Evolutionary conservation across 345 rosid species (phyloP).

Genomic region (Leavenworthia alabamica): DNA sequence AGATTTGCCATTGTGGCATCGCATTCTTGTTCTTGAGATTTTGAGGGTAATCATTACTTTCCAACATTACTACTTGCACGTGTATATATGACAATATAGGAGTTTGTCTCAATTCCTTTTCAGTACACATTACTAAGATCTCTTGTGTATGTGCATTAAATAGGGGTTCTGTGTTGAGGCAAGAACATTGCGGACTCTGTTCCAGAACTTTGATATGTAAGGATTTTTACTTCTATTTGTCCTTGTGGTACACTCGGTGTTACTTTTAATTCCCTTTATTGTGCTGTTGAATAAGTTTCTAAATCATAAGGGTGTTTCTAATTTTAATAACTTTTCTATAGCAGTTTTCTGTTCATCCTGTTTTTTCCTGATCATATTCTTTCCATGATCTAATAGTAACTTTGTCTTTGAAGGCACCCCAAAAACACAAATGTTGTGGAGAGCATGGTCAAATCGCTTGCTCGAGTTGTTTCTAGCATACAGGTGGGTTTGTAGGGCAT

Average conservation of each 20-base stretch:
- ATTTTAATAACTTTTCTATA: background rate
- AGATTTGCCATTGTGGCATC: slow-evolving; percentile 97
- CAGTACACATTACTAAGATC: slow-evolving; percentile 6
- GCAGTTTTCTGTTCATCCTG: slow-evolving; percentile 6
- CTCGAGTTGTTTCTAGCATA: slow-evolving; percentile 87
- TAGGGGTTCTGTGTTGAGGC: slow-evolving; percentile 99
- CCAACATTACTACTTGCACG: background rate
- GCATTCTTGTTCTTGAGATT: slow-evolving; percentile 98
- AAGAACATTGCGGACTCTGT: slow-evolving; percentile 67
- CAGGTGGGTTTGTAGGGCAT: slow-evolving; percentile 52
- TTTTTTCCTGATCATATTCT: background rate
- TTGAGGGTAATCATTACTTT: slow-evolving; percentile 61
- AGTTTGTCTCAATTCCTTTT: background rate
- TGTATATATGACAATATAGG: background rate
- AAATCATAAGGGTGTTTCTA: background rate
- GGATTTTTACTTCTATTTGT: slow-evolving; percentile 25
- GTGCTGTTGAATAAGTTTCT: background rate
- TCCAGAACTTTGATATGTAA: slow-evolving; percentile 95
- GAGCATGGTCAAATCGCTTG: slow-evolving; percentile 94
- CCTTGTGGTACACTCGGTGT: slow-evolving; percentile 18
- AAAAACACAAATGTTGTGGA: slow-evolving; percentile 96
- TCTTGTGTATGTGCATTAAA: slow-evolving; percentile 30
- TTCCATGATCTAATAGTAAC: slow-evolving; percentile 7
- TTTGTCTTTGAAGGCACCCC: slow-evolving; percentile 58
- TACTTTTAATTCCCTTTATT: slow-evolving; percentile 3